Percentiles rank a stretch among this genome's conserved stretches.
phyloP scores from a whole-genome alignment of 1,139 yeast genomes.

The Kurtzmaniella natalensis region DNA sequence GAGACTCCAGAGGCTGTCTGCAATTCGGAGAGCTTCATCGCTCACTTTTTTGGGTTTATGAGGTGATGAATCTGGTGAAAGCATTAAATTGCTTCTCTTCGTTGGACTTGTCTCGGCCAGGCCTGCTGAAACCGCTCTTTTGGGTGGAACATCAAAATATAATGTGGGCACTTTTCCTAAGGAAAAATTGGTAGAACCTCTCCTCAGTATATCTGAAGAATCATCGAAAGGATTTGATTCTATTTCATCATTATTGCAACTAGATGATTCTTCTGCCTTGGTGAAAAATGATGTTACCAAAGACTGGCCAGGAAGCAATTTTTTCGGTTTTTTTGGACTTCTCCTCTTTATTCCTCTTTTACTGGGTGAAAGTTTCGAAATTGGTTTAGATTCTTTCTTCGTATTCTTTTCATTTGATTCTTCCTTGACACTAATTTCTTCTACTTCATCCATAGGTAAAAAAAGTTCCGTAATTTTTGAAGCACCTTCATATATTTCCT shows the following conservation, averaged over 20 bases:
- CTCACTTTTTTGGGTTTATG: not conserved
- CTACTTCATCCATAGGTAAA: too few relatives aligned
- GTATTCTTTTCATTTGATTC: not conserved
- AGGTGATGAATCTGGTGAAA: conserved; percentile 8
- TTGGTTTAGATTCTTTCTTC: not conserved
- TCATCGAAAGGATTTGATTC: too few relatives aligned
- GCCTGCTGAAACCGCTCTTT: conserved; percentile 7
- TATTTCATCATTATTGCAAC: not conserved
- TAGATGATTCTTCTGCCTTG: not conserved
- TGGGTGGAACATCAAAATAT: not conserved
- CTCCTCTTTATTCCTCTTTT: not conserved
- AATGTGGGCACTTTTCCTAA: not conserved
- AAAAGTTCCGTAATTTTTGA: too few relatives aligned
- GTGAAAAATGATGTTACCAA: conserved; percentile 5
- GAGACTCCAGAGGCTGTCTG: too few relatives aligned
- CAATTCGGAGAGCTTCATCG: too few relatives aligned
- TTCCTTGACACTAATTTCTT: too few relatives aligned
- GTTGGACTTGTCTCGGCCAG: conserved; percentile 9
- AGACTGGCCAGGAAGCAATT: conserved; percentile 5
- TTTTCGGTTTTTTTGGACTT: conserved; percentile 4
- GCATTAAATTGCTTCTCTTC: conserved; percentile 1
- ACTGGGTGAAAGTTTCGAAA: not conserved
- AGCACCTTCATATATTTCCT: too few relatives aligned
- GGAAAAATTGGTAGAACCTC: too few relatives aligned
- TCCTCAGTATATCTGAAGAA: too few relatives aligned